Evolutionary conservation across 2,329 filamentous ascomycete species (phyloP).

Genomic region (Rhexocercosporidium sp.): DNA sequence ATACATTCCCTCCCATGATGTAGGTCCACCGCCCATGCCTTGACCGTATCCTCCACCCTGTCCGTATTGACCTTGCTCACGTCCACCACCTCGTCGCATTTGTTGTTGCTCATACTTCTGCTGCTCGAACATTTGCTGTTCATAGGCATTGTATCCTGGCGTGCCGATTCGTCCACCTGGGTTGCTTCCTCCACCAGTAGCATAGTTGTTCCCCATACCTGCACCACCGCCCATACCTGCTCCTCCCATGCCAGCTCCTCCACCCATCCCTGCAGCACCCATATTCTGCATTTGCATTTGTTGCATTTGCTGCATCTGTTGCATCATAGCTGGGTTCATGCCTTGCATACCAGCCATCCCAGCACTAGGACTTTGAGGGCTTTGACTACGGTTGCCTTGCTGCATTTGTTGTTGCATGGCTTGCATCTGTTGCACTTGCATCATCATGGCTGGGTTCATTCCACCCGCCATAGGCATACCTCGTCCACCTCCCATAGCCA

Average conservation of each 20-base stretch:
- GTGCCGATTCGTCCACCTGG: conserved; percentile 50
- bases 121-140: conserved; percentile 77
- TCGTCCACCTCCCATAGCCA: conserved; percentile 69
- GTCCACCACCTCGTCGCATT: conserved; percentile 52
- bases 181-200: conserved; percentile 44
- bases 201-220: conserved; percentile 39
- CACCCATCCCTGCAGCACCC: conserved; percentile 30
- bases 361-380: conserved; percentile 40
- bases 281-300: conserved; percentile 52
- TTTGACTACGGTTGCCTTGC: conserved; percentile 41
- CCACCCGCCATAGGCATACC: conserved; percentile 68
- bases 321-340: conserved; percentile 56
- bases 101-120: conserved; percentile 77
- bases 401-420: conserved; percentile 50
- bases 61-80: conserved; percentile 38
- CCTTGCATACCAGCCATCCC: conserved; percentile 42
- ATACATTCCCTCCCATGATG: conserved; percentile 97
- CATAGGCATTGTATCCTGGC: conserved; percentile 59
- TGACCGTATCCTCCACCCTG: conserved; percentile 49
- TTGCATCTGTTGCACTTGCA: conserved; percentile 69
- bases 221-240: conserved; percentile 22
- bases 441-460: conserved; percentile 78
- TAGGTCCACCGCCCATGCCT: conserved; percentile 67
- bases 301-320: conserved; percentile 57
- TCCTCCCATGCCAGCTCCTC: conserved; percentile 20